Evolutionary conservation across 2,329 filamentous ascomycete genomes (phyloP), one percentile per base, ranked within the genome.

Genomic region (Coniochaeta pulveracea): DNA sequence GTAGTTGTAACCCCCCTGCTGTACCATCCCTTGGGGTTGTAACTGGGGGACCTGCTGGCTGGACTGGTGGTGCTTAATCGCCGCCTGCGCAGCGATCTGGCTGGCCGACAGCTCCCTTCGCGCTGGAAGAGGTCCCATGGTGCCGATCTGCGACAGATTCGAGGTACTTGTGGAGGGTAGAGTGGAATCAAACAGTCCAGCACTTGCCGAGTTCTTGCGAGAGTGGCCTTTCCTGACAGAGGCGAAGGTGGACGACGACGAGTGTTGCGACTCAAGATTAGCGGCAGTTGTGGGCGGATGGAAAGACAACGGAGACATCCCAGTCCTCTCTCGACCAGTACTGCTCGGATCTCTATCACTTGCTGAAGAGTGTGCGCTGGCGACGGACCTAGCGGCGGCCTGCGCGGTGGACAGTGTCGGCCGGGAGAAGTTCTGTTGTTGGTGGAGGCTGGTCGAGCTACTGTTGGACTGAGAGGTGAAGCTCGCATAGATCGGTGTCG

Each of bases 61-160:
- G 32, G 52, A 50, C 33, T 51, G 48, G 4, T 43, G 41, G 19
- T 44, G 43, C 17, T 84, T 76, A 48, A 81, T 76, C 35, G 83
- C 83, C 8, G 82, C 76, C 55, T 86, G 82, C 12, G 82, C 82
- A 24, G 83, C 83, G 42, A 86, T 85, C 53, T 85, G 79, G 54
- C 80, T 85, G n/a, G 81, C 75, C 2, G 68, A 67, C 40, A 73
- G 55, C 17, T 62, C 52, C 23, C 52, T 50, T 26, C 57, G 58
- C 56, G 55, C 76, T 47, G 54, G 50, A 34, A 63, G 56, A 35
- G 60, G 56, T 54, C 67, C 28, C 28, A 31, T 31, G 28, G n/a
- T 58, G 50, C 58, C 55, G 38, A 66, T 49, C 25, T 70, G 63
- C 17, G 63, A 64, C 34, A 70, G 58, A 50, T 69, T 76, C 42